Evolutionary conservation across 2,329 filamentous ascomycete species (phyloP), one percentile per base, ranked within the genome.

Genomic region (Fusarium gaditjirri): DNA sequence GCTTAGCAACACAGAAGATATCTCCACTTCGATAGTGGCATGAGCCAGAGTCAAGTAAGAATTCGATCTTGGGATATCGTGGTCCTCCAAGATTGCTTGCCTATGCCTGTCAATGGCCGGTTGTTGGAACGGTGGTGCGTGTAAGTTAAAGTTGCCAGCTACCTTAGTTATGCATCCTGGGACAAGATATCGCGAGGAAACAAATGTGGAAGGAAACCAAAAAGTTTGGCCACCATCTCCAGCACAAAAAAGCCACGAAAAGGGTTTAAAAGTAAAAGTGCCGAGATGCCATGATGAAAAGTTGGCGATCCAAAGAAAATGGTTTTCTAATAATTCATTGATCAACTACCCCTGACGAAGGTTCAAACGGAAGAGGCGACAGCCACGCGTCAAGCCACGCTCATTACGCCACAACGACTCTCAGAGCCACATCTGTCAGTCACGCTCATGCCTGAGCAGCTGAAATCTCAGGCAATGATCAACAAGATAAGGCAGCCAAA

Each of bases 371-470:
- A 35, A 42, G 53, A 66, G 70, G 70, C 70, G 44, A 75, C 54
- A 60, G 57, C 70, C 53, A 72, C 65, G 70, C 70, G 61, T 67
- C 61, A 73, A 72, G 73, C 64, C 65, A 71, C 68, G 73, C 16
- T 29, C 21, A 9, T 31, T 12, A 39, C 52, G 59, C 69, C 50
- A 72, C 69, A 70, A 21, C 16, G 19, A 21, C 33, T 14, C 25
- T 36, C n/a, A 25, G 54, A 50, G 55, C 55, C 50, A 61, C 27
- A 43, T 50, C 35, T 21, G 27, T 27, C 49, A 49, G 57, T 35
- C 27, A 43, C 35, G 44, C 36, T n/a, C 36, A 61, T 42, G 44
- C 36, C 53, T 41, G 44, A 47, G 35, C 38, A 38, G 44, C 31
- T 47, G 38, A 49, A 33, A 31, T 43, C 29, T 33, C 57, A 47